These are phyloP conservation scores for Dissoconium aciculare DNA, from an alignment of 2,329 filamentous ascomycete genomes.

Conservation along the genomic window DNA sequence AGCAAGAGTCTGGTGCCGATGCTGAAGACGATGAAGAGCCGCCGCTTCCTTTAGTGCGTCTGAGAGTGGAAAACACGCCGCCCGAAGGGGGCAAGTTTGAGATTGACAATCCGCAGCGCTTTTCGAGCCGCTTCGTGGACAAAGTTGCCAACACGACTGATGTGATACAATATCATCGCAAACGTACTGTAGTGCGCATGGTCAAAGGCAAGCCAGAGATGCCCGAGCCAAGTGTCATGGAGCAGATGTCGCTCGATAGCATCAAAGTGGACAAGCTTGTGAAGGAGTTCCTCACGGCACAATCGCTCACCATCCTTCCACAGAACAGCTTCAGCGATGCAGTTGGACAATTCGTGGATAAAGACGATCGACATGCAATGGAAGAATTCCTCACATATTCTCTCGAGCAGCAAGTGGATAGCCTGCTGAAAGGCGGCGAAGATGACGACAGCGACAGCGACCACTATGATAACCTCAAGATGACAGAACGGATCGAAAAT, in stretches of 20 bases:
- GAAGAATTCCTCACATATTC: slow-evolving; percentile 33
- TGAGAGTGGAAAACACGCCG: slow-evolving; percentile 81
- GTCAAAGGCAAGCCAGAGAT: slow-evolving; percentile 41
- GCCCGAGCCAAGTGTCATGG: slow-evolving; percentile 49
- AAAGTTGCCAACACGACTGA: slow-evolving; percentile 89
- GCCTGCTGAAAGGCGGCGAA: slow-evolving; percentile 43
- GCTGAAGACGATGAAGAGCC: slow-evolving; percentile 40
- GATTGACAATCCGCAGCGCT: slow-evolving; percentile 87
- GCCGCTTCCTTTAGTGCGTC: slow-evolving; percentile 69
- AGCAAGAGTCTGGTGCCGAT: slow-evolving; percentile 38
- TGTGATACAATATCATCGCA: slow-evolving; percentile 82
- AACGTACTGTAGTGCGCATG: slow-evolving; percentile 48
- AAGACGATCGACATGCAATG: slow-evolving; percentile 89
- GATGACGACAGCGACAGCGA: slow-evolving; percentile 44
- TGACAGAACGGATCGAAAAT: slow-evolving; percentile 43
- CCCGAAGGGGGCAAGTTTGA: slow-evolving; percentile 76
- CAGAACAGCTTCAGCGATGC: slow-evolving; percentile 88
- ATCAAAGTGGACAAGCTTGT: slow-evolving; percentile 84
- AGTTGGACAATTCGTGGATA: slow-evolving; percentile 82
- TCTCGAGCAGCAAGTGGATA: slow-evolving; percentile 29
- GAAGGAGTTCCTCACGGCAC: slow-evolving; percentile 68
- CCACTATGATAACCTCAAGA: slow-evolving; percentile 42
- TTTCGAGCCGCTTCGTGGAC: slow-evolving; percentile 82
- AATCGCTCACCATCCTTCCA: slow-evolving; percentile 82
- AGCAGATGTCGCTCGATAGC: slow-evolving; percentile 41